Evolutionary conservation across 805 yeast species (phyloP).

Genomic region (Yarrowia osloensis): DNA sequence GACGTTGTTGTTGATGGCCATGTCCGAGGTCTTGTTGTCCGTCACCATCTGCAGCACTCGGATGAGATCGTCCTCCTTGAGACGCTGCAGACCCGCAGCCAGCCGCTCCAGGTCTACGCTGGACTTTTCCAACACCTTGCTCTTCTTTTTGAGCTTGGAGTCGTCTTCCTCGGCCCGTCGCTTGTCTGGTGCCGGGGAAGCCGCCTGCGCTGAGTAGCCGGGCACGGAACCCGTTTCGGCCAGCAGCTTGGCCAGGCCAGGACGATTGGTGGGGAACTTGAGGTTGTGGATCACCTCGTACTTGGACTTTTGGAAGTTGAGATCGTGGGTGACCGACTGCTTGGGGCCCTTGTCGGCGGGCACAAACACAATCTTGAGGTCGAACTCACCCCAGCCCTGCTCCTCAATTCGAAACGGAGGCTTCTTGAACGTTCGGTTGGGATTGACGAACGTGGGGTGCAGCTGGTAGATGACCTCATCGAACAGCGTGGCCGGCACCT

Average conservation of each 20-base stretch:
- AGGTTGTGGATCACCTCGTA: conserved; percentile 78
- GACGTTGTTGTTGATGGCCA: conserved; percentile 92
- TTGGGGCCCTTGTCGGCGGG: conserved; percentile 87
- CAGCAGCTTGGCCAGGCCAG: conserved; percentile 67
- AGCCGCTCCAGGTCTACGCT: conserved; percentile 83
- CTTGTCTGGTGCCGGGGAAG: conserved; percentile 39
- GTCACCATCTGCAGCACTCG: conserved; percentile 98
- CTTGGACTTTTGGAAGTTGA: conserved; percentile 76
- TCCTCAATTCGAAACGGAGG: conserved; percentile 87
- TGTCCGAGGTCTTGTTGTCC: conserved; percentile 90
- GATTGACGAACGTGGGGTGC: conserved; percentile 93
- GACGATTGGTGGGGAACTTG: conserved; percentile 73
- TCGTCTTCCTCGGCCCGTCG: conserved; percentile 44
- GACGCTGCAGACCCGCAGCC: conserved; percentile 84
- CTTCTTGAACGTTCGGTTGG: conserved; percentile 75
- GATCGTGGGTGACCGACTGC: conserved; percentile 80
- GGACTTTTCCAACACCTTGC: conserved; percentile 50
- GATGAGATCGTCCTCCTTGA: conserved; percentile 87
- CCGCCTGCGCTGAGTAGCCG: conserved; percentile 41
- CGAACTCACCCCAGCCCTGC: conserved; percentile 99
- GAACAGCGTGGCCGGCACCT: conserved; percentile 80
- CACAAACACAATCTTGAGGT: conserved; percentile 75
- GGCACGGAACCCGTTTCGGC: conserved; percentile 85
- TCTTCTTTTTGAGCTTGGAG: conserved; percentile 41
- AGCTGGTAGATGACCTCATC: conserved; percentile 91